Conservation (phyloP, 768 basidiomycete species). For the Cantharellus cinnabarinus region DNA sequence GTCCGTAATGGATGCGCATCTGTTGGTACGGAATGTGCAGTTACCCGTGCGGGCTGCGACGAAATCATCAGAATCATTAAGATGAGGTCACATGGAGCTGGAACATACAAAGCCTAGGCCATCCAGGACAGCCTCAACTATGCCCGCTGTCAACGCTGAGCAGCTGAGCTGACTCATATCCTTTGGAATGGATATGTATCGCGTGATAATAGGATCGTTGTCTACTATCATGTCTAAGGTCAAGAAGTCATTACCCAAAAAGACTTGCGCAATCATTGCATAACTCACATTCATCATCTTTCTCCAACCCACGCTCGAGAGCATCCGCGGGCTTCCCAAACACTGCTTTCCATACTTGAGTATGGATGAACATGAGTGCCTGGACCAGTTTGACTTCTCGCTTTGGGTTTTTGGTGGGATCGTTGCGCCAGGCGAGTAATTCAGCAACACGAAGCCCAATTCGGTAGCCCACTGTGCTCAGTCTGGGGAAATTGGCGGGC, state of each 20-base stretch:
- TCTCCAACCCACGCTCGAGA: conserved; percentile 89
- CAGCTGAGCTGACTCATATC: conserved; percentile 90
- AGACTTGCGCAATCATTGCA: not conserved
- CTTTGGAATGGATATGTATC: conserved; percentile 79
- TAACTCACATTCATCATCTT: conserved; percentile 77
- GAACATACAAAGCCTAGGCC: conserved; percentile 83
- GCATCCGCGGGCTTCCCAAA: conserved; percentile 90
- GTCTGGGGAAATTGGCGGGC: conserved; percentile 22
- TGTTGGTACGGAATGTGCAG: conserved; percentile 82
- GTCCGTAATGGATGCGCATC: conserved; percentile 63
- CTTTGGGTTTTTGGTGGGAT: conserved; percentile 74
- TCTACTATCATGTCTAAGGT: conserved; percentile 86
- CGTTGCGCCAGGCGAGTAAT: conserved; percentile 62
- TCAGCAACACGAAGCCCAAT: conserved; percentile 76
- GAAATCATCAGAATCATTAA: conserved; percentile 3
- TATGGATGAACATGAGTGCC: conserved; percentile 83
- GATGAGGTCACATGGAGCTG: not conserved
- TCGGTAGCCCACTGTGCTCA: conserved; percentile 85
- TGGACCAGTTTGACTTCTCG: conserved; percentile 81
- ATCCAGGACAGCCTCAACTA: conserved; percentile 92
- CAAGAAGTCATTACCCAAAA: not conserved
- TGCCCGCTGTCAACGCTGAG: conserved; percentile 92
- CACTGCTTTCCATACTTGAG: conserved; percentile 84
- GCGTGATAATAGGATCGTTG: conserved; percentile 84
- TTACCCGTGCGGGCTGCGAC: conserved; percentile 78